Evolutionary conservation across 2,329 filamentous ascomycete species (phyloP).

Genomic region (Trichoderma cornu-damae): DNA sequence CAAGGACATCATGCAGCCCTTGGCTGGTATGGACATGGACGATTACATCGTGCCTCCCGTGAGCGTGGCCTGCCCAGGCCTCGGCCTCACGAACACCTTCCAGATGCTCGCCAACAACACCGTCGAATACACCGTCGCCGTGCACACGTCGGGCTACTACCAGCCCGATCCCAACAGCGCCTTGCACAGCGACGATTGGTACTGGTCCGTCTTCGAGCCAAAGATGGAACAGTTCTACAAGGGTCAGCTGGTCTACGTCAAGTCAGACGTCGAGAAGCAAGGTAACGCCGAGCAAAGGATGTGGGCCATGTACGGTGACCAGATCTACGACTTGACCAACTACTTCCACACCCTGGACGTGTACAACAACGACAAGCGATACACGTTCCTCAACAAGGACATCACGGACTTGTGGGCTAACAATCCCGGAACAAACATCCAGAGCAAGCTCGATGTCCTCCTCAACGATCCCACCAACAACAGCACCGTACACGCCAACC

Average conservation of each 20-base stretch:
- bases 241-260: slow-evolving; percentile 73
- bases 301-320: slow-evolving; percentile 74
- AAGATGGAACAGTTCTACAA: slow-evolving; percentile 82
- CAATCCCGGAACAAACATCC: slow-evolving; percentile 77
- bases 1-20: slow-evolving; percentile 63
- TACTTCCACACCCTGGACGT: slow-evolving; percentile 74
- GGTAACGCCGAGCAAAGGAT: slow-evolving; percentile 62
- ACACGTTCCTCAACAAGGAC: slow-evolving; percentile 66
- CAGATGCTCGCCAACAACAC: slow-evolving; percentile 62
- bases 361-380: slow-evolving; percentile 50
- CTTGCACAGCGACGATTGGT: slow-evolving; percentile 68
- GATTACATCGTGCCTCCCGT: slow-evolving; percentile 82
- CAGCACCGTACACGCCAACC: slow-evolving; percentile 43
- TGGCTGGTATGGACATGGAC: slow-evolving; percentile 74
- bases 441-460: slow-evolving; percentile 54
- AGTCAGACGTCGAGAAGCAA: slow-evolving; percentile 53
- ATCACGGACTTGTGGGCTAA: slow-evolving; percentile 64
- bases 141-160: slow-evolving; percentile 65
- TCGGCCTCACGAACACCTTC: slow-evolving; percentile 57
- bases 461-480: slow-evolving; percentile 47
- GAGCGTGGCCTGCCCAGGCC: slow-evolving; percentile 63
- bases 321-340: slow-evolving; percentile 84
- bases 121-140: slow-evolving; percentile 46
- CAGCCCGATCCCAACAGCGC: slow-evolving; percentile 52
- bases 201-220: slow-evolving; percentile 65